These are phyloP conservation scores for Coelastrella sp. DNA, from an alignment of 139 green algal genomes.

Conservation along the genomic window DNA sequence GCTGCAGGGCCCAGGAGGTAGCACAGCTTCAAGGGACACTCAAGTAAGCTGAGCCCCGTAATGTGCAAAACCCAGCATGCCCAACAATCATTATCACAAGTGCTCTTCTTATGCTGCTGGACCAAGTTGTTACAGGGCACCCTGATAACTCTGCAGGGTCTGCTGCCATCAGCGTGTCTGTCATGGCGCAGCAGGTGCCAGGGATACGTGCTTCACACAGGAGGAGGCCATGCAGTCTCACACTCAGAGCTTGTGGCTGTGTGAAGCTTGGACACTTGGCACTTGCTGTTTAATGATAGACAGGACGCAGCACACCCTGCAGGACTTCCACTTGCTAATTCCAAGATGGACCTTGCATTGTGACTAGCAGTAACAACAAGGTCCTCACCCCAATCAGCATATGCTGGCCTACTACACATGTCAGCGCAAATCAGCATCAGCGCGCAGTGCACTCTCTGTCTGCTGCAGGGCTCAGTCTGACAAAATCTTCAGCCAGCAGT, in stretches of 20 bases:
- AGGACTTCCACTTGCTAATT: too few species aligned
- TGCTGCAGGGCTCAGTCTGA: constrained; percentile 41
- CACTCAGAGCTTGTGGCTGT: too few species aligned
- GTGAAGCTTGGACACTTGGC: too few species aligned
- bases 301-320: too few species aligned
- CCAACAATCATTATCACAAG: neutral
- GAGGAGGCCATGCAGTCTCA: too few species aligned
- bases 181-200: neutral
- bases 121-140: neutral
- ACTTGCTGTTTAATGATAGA: too few species aligned
- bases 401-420: neutral
- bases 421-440: too few species aligned
- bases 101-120: neutral
- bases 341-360: neutral
- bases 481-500: constrained; percentile 45
- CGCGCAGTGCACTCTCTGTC: neutral
- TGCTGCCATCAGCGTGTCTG: neutral
- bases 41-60: constrained; percentile 4
- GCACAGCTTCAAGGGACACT: constrained; percentile 25
- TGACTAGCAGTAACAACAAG: neutral
- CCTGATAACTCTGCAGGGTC: too few species aligned
- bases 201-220: too few species aligned
- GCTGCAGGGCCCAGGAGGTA: constrained; percentile 35
- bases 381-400: neutral
- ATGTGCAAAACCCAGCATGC: neutral